Base-by-base conservation (phyloP, 1,284 basidiomycete species). In the Fomitopsis palustris region DNA sequence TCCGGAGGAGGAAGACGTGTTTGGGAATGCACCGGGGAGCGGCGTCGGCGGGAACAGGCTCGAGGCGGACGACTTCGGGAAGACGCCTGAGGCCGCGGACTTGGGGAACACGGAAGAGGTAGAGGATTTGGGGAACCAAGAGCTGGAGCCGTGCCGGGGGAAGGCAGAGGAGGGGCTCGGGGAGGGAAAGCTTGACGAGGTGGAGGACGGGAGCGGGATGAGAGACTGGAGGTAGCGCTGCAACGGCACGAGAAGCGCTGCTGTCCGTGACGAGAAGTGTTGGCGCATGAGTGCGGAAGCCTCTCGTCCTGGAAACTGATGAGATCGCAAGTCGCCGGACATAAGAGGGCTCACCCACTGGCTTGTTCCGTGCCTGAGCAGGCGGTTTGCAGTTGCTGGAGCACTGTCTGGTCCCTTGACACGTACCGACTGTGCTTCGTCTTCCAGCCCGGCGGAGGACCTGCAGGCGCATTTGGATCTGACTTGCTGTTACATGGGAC, bases 161-260 rank as follows among this genome's bases (percentile, higher is more conserved):
- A 29, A 45, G 12, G 43, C 31, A 37, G 41, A 49, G 7, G 55
- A 43, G 17, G 33, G 51, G 41, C 27, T 37, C 42, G 41, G 41
- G 21, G 57, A 54, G 3, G 53, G 43, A n/a, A 45, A 51, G 23
- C 29, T 41, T 7, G 58, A 38, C 10, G 62, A 61, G 2, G 63
- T 62, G 1, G 67, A 64, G 54, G 71, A 69, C 45, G 85, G 86
- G 16, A 84, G 79, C 27, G 93, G 93, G 67, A 96, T 92, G 57
- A 96, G 83, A 0, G 91, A 93, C 62, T 95, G 92, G 53, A 98
- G 87, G 78, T 98, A 98, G 62, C 96, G 87, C 67, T 96, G 91
- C 3, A 99, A 80, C 0, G 96, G 96, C 1, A 93, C 87, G n/a
- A 98, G 84, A 60, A 98, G 82, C 41, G 90, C 87, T 29, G 91